Base-by-base conservation (phyloP, 345 rosid species). In the Turritis glabra region DNA sequence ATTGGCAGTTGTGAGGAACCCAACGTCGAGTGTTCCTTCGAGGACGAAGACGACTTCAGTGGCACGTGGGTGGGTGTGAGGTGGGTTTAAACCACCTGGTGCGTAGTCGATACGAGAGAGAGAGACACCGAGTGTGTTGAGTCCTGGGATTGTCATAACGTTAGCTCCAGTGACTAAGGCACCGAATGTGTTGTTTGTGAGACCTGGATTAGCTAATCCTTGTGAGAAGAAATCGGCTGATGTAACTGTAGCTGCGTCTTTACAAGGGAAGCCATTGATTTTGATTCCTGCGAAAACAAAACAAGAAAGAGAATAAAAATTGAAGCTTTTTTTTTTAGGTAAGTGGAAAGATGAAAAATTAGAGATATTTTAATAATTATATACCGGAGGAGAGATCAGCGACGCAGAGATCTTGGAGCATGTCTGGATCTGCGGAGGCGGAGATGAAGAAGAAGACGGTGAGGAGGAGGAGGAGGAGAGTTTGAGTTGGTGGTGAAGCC, bases 401-500 rank as follows among this genome's bases (percentile, higher is more conserved):
- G 25, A 90, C 98, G 43, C 98, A 92, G 62, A 92, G 67, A 76
- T 92, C 98, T 80, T 92, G 98, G 15, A 90, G 97, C 75, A 74
- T 29, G 73, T 92, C 92, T 2, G 94, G 90, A 81, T 92, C 97
- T 32, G 89, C 90, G 7, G 76, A 19, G 7, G 54, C 61, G 22
- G 78, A 40, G 66, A 70, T 14, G 67, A 56, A 37, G 69, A 77
- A 19, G 67, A 69, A 54, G 61, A 85, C 10, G 41, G 65, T 30
- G 50, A 85, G 38, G 13, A 79, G 1, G 18, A 68, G 15, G 52
- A 70, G 38, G 57, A 81, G 53, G 1, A 78, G 64, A n/a, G 51
- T 12, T 27, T 21, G 35, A 71, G 62, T 22, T 64, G 35, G 67
- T 37, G 73, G 57, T 22, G 81, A 65, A 30, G 77, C 81, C 81